A percentile compares a stretch with the other conserved stretches of the same genome.
phyloP scores from a whole-genome alignment of 768 basidiomycete genomes.

The Kwoniella botswanensis region DNA sequence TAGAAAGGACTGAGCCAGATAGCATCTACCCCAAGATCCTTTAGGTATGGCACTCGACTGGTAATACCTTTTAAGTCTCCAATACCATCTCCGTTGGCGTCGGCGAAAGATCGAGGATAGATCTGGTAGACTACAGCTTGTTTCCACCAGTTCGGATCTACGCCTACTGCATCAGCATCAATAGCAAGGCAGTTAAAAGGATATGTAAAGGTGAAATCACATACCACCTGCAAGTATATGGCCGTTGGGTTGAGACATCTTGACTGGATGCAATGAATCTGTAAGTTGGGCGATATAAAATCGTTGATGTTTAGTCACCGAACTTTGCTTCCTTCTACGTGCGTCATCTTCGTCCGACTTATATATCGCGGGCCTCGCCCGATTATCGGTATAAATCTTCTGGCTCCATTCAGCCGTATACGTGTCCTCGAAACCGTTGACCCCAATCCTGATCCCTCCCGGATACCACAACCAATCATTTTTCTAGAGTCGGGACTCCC shows the following conservation, averaged over 20 bases:
- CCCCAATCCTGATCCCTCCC: no score
- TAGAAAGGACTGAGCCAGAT: slow-evolving; percentile 51
- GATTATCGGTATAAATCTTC: neutral
- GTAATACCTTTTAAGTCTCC: slow-evolving; percentile 49
- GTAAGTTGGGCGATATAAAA: no score
- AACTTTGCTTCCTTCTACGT: no score
- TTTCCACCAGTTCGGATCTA: slow-evolving; percentile 46
- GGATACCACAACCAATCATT: no score
- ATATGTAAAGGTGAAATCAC: neutral
- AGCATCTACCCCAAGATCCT: slow-evolving; percentile 41
- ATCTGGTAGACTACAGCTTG: slow-evolving; percentile 51
- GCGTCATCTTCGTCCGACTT: neutral
- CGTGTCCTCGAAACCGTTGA: neutral
- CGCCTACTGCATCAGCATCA: neutral
- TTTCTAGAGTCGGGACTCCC: no score
- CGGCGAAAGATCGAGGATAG: slow-evolving; percentile 50
- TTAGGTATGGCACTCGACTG: slow-evolving; percentile 38
- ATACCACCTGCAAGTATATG: neutral
- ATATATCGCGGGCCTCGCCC: neutral
- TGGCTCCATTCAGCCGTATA: neutral
- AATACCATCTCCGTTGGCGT: slow-evolving; percentile 49
- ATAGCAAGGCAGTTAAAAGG: no score
- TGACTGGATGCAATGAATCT: neutral
- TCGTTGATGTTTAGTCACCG: no score
- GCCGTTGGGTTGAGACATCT: neutral